Conservation (phyloP, 2,329 filamentous ascomycete genomes). For the Cytospora mali region DNA sequence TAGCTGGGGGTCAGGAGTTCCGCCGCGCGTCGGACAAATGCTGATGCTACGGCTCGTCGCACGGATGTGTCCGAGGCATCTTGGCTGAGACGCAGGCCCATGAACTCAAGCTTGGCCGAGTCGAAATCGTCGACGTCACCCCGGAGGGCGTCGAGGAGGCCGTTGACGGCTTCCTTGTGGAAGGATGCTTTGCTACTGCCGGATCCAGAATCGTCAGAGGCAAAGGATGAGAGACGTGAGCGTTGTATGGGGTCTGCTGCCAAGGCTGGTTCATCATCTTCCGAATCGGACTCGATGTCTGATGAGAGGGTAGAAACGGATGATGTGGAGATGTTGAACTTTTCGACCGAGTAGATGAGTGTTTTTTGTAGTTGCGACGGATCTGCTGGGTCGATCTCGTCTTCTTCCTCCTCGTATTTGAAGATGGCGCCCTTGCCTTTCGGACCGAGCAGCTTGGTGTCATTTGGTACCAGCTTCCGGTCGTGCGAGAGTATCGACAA, state of each 20-base stretch:
- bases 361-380: slow-evolving; percentile 56
- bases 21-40: slow-evolving; percentile 80
- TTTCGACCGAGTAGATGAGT: slow-evolving; percentile 57
- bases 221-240: slow-evolving; percentile 70
- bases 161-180: slow-evolving; percentile 83
- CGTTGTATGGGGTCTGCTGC: slow-evolving; percentile 40
- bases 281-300: slow-evolving; percentile 63
- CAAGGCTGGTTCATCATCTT: slow-evolving; percentile 54
- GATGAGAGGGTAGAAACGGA: slow-evolving; percentile 65
- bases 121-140: slow-evolving; percentile 79
- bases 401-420: slow-evolving; percentile 47
- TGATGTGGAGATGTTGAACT: slow-evolving; percentile 56
- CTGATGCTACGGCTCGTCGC: slow-evolving; percentile 80
- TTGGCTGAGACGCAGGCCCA: slow-evolving; percentile 85
- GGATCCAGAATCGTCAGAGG: slow-evolving; percentile 65
- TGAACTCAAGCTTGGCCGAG: slow-evolving; percentile 82
- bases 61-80: slow-evolving; percentile 90
- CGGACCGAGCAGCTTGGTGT: slow-evolving; percentile 51
- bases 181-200: slow-evolving; percentile 60
- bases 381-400: slow-evolving; percentile 49
- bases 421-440: slow-evolving; percentile 55
- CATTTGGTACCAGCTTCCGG: slow-evolving; percentile 43
- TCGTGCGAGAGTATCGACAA: slow-evolving; percentile 43
- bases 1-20: slow-evolving; percentile 62
- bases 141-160: slow-evolving; percentile 82